Conservation (phyloP, 129 eudicot species). For the Saposhnikovia divaricata region DNA sequence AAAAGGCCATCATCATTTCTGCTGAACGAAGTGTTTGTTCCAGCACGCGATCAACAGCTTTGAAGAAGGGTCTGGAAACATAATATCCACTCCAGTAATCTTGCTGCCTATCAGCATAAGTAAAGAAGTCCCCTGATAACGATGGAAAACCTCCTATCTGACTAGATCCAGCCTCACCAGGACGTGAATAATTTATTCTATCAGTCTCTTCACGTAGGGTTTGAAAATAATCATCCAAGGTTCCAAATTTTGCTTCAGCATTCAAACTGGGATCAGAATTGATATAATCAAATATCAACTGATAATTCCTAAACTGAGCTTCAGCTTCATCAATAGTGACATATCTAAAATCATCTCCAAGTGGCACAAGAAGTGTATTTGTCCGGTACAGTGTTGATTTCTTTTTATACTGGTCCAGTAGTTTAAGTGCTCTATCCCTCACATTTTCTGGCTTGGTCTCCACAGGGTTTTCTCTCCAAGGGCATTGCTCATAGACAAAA, state of each 20-base stretch:
- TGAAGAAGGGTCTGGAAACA: constrained; percentile 94
- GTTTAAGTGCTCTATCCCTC: constrained; percentile 66
- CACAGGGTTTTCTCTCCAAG: constrained; percentile 89
- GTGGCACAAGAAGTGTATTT: constrained; percentile 88
- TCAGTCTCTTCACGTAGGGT: constrained; percentile 87
- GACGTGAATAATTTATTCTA: constrained; percentile 66
- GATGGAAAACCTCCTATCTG: constrained; percentile 90
- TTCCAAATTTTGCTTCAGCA: constrained; percentile 88
- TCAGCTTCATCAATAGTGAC: constrained; percentile 95
- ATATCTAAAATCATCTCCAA: constrained; percentile 97
- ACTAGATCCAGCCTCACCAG: constrained; percentile 82
- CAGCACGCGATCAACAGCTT: constrained; percentile 95
- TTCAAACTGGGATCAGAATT: constrained; percentile 77
- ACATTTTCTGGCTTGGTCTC: constrained; percentile 87
- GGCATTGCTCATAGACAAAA: constrained; percentile 81
- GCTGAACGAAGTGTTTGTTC: constrained; percentile 95
- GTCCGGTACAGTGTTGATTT: constrained; percentile 91
- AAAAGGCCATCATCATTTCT: constrained; percentile 77
- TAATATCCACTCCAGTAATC: constrained; percentile 99
- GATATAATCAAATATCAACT: constrained; percentile 82
- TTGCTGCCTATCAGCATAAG: constrained; percentile 90
- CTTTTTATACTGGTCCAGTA: constrained; percentile 87
- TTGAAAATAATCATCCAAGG: constrained; percentile 87
- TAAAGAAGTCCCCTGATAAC: constrained; percentile 90
- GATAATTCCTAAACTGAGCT: constrained; percentile 94